phyloP scores from a whole-genome alignment of 23 red algal species.

The Gracilariopsis chorda region DNA sequence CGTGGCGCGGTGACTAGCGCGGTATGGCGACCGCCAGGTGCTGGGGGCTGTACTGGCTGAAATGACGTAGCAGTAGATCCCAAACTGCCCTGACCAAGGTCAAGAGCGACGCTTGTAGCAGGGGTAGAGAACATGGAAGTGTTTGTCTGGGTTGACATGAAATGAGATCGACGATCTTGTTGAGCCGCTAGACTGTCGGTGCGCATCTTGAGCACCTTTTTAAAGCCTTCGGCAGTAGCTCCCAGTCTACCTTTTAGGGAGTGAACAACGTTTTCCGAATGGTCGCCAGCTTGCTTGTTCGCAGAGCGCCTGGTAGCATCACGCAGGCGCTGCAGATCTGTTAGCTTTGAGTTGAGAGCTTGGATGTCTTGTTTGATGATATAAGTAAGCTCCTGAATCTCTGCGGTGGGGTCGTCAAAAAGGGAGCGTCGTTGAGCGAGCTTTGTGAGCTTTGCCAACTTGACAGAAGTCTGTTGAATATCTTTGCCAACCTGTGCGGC shows the following conservation, averaged over 20 bases:
- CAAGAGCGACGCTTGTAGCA: constrained; percentile 56
- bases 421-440: constrained; percentile 74
- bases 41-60: background rate
- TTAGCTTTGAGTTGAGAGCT: constrained; percentile 72
- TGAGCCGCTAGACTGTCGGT: constrained; percentile 80
- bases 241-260: constrained; percentile 68
- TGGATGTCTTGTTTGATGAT: constrained; percentile 93
- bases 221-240: constrained; percentile 71
- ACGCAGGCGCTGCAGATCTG: constrained; percentile 77
- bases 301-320: constrained; percentile 28
- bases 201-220: constrained; percentile 90
- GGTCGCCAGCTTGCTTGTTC: constrained; percentile 73
- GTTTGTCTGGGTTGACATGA: constrained; percentile 54
- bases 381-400: constrained; percentile 90
- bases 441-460: constrained; percentile 74
- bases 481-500: constrained; percentile 67
- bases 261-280: constrained; percentile 79
- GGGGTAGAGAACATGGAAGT: constrained; percentile 9
- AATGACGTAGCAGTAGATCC: constrained; percentile 20
- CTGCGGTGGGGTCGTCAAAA: constrained; percentile 91
- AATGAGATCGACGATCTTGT: constrained; percentile 78
- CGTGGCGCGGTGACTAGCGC: constrained; percentile 26
- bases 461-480: constrained; percentile 77
- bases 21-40: background rate
- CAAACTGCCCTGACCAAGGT: constrained; percentile 87